Evolutionary conservation across 495 filamentous ascomycete genomes (phyloP), one percentile per base, ranked within the genome.

Genomic region (Penicillium desertorum): DNA sequence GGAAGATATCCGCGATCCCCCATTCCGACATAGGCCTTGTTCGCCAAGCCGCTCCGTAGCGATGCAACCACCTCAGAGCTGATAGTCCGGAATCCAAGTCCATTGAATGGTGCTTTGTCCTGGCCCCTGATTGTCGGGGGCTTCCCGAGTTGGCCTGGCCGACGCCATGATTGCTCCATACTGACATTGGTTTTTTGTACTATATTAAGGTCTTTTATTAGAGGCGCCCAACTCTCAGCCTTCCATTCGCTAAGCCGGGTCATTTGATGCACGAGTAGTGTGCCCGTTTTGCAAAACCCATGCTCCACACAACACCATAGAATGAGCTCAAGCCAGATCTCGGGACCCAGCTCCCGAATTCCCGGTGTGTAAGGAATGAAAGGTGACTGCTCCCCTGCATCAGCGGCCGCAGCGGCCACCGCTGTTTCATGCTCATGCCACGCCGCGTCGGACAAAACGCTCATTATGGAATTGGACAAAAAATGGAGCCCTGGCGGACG

Each of bases 221-320:
- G 62, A 45, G 68, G 70, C 20, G 41, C 64, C 75, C 76, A 79
- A 60, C 71, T 76, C 51, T 70, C 59, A 25, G 68, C 54, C 42
- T 64, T 70, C 81, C 76, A 69, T 57, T 68, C 73, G 58, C 59
- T 65, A 42, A 64, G 67, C 43, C 58, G 59, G 43, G 52, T 58
- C 64, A 82, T 71, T 45, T 74, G 65, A 36, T 73, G 61, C 1
- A 86, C 53, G 5, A 88, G 72, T 48, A 69, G 73, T 43, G 73
- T 63, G 20, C 82, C 86, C 59, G 85, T 81, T 44, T 64, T 67
- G 10, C 80, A 65, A 71, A 82, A 83, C 6, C 81, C 81, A 56
- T 84, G 81, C 62, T 87, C 83, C 25, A 87, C 73, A 62, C 86
- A 88, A 54, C 80, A 82, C 86, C 85, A 88, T 8, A 88, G 73